Conservation (phyloP, 108 stramenopile species). For the Cyclotella choctawhatcheeana region DNA sequence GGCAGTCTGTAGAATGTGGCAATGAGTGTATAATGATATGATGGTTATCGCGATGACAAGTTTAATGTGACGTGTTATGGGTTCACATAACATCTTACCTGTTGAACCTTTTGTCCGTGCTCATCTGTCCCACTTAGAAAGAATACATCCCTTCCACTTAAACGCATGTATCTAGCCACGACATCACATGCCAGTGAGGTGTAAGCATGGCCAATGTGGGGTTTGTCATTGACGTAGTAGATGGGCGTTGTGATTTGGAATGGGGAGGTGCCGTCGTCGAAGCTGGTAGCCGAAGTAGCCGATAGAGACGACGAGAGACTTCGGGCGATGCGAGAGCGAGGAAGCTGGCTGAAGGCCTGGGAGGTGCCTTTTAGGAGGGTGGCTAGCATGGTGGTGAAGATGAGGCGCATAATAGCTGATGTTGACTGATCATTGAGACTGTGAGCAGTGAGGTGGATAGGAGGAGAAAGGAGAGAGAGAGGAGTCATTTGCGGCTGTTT, state of each 20-base stretch:
- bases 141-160: constrained; percentile 88
- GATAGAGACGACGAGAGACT: background rate
- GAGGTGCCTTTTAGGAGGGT: constrained; percentile 2
- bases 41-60: too few species aligned
- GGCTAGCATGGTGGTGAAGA: background rate
- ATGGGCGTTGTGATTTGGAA: constrained; percentile 98
- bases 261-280: constrained; percentile 77
- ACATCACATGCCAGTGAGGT: constrained; percentile 96
- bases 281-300: constrained; percentile 42
- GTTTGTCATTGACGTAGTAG: constrained; percentile 98
- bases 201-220: constrained; percentile 99
- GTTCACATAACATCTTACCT: too few species aligned
- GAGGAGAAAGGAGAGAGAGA: too few species aligned
- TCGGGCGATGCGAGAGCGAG: background rate
- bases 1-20: too few species aligned
- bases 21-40: too few species aligned
- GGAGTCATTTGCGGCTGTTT: too few species aligned
- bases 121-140: constrained; percentile 98
- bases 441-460: too few species aligned
- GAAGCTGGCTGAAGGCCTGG: background rate
- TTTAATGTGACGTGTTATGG: too few species aligned
- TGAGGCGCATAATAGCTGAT: background rate
- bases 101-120: constrained; percentile 97
- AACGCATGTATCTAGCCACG: constrained; percentile 94
- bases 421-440: too few species aligned